Percentiles rank a stretch among this genome's conserved stretches.
Conservation (phyloP, 1,139 yeast genomes). For the Barnettozyma hawaiiensis region DNA sequence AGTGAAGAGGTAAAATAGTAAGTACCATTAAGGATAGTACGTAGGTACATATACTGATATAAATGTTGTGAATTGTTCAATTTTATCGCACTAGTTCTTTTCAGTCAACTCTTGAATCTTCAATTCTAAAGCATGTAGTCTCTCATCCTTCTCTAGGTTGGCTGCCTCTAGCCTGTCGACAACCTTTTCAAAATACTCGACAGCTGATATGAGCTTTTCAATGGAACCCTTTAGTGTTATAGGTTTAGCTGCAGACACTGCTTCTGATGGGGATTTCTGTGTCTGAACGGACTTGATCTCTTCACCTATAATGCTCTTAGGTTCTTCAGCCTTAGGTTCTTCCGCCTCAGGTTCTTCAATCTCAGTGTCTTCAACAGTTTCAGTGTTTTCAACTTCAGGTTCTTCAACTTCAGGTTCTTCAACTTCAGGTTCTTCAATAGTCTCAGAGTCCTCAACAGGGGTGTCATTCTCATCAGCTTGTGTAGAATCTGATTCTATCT, state of each 20-base stretch:
- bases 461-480: not conserved
- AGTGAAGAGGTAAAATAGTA: too few relatives aligned
- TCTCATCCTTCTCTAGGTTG: constrained; percentile 57
- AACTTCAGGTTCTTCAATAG: not conserved
- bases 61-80: not conserved
- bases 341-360: not conserved
- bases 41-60: not conserved
- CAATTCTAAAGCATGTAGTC: constrained; percentile 40
- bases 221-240: constrained; percentile 66
- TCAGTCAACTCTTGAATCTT: constrained; percentile 37
- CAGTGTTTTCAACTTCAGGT: constrained; percentile 8
- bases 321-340: constrained; percentile 8
- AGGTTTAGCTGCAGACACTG: constrained; percentile 28
- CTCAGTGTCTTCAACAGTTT: constrained; percentile 4
- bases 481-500: constrained; percentile 2
- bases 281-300: constrained; percentile 19
- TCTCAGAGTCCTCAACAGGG: constrained; percentile 4
- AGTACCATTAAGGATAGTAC: too few relatives aligned
- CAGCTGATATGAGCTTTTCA: constrained; percentile 55
- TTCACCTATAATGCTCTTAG: constrained; percentile 18
- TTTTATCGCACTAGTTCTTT: constrained; percentile 14
- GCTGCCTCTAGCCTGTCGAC: constrained; percentile 47
- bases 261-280: constrained; percentile 14
- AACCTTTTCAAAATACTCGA: constrained; percentile 49
- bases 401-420: constrained; percentile 9